Evolutionary conservation across 2,329 filamentous ascomycete genomes (phyloP), one percentile per base, ranked within the genome.

Genomic region (Fusarium liriodendri): DNA sequence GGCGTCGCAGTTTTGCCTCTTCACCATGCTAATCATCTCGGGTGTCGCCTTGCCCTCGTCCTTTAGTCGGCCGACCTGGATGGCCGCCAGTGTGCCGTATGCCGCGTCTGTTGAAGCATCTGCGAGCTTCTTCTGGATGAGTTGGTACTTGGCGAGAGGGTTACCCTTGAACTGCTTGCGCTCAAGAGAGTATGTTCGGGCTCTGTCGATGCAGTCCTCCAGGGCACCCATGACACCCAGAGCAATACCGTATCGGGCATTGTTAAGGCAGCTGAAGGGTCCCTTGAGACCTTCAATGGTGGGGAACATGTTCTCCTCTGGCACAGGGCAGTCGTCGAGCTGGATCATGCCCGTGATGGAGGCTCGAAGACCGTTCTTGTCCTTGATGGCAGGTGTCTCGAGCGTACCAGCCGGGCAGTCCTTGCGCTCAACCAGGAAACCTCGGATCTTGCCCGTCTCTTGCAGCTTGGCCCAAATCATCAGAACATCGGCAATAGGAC

Each of bases 331-430:
- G 72, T 93, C 91, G 74, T 98, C 96, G 80, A 99, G 89, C 77
- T 98, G 95, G 75, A 99, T 98, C 97, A 98, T 98, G 66, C 97
- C 97, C 1, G 97, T 99, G 73, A 98, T 93, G 14, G 94, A 97
- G 14, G 97, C 97, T 67, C 97, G 89, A 35, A 99, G 90, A 2
- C 95, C 97, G 71, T 94, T 98, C 89, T 99, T 99, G 86, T 98
- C 91, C 87, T 97, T 97, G 82, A 99, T 93, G 14, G 93, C 86
- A 1, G 97, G 97, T 7, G 97, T 99, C 82, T 97, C 95, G 16
- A 99, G 87, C 1, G 95, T 97, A 3, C 97, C 96, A 0, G 94
- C 87, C 2, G 95, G 95, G 79, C 95, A 97, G 76, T 94, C 89
- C 76, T 91, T 90, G 76, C 96, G 90, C 84, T 99, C 95, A 35